phyloP scores from a whole-genome alignment of 441 rosid genomes.

The Eutrema salsugineum region DNA sequence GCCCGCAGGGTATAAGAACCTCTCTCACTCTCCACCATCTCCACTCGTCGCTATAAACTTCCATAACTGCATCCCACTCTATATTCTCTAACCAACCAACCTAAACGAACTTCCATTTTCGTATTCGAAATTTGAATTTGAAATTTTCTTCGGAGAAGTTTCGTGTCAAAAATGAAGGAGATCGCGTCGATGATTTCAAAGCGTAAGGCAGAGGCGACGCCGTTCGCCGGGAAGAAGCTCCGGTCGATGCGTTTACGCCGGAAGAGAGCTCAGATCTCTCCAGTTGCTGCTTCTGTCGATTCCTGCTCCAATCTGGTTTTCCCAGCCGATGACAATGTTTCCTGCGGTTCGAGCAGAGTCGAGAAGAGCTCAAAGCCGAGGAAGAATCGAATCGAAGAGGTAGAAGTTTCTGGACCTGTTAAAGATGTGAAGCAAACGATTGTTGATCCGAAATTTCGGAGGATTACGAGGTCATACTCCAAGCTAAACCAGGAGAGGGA shows the following conservation, averaged over 20 bases:
- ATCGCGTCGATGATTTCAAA: slow-evolving; percentile 28
- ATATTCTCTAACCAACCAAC: slow-evolving; percentile 15
- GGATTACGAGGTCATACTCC: slow-evolving; percentile 55
- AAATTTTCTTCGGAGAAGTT: not conserved
- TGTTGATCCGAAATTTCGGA: slow-evolving; percentile 35
- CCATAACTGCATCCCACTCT: slow-evolving; percentile 38
- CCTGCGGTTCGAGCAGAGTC: slow-evolving; percentile 48
- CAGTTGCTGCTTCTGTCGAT: slow-evolving; percentile 34
- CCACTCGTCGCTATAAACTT: slow-evolving; percentile 28
- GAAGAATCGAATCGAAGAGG: slow-evolving; percentile 28
- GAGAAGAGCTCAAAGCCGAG: slow-evolving; percentile 22
- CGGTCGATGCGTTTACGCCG: slow-evolving; percentile 54
- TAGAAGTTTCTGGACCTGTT: slow-evolving; percentile 24
- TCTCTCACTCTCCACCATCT: not conserved
- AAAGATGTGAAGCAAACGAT: slow-evolving; percentile 20
- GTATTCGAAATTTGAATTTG: slow-evolving; percentile 23
- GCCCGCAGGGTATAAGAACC: slow-evolving; percentile 26
- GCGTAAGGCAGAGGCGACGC: slow-evolving; percentile 27
- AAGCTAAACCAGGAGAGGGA: slow-evolving; percentile 32
- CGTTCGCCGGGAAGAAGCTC: slow-evolving; percentile 46
- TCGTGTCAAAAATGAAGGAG: slow-evolving; percentile 30
- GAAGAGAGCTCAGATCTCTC: slow-evolving; percentile 47
- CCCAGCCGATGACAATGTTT: slow-evolving; percentile 41
- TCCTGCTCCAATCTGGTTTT: slow-evolving; percentile 36
- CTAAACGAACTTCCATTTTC: slow-evolving; percentile 2